A percentile compares a stretch with the other conserved stretches of the same genome.
Evolutionary conservation across 2,329 filamentous ascomycete genomes (phyloP).

Genomic region (Aspergillus sp.): DNA sequence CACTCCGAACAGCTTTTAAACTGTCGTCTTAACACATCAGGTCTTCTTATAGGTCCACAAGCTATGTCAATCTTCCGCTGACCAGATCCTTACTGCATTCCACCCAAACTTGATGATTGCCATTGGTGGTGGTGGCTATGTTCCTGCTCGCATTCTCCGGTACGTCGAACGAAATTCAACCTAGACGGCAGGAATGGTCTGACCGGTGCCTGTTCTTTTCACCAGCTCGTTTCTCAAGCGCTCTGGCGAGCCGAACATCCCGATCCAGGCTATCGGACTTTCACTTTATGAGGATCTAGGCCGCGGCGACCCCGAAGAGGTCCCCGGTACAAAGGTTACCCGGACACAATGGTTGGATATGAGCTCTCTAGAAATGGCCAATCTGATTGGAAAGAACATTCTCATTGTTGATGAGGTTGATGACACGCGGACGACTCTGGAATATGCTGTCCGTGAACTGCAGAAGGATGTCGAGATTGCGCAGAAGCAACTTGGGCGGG

Average conservation of each 20-base stretch:
- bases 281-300: slow-evolving; percentile 89
- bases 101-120: slow-evolving; percentile 96
- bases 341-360: slow-evolving; percentile 98
- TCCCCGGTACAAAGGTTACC: slow-evolving; percentile 87
- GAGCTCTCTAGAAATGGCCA: slow-evolving; percentile 79
- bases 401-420: slow-evolving; percentile 95
- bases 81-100: slow-evolving; percentile 78
- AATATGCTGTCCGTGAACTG: slow-evolving; percentile 89
- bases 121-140: slow-evolving; percentile 95
- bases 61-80: slow-evolving; percentile 84
- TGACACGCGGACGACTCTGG: slow-evolving; percentile 88
- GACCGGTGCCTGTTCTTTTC: neutral
- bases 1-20: neutral
- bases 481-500: slow-evolving; percentile 68
- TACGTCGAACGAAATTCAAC: slow-evolving; percentile 30
- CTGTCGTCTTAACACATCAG: slow-evolving; percentile 15
- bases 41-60: slow-evolving; percentile 77
- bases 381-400: slow-evolving; percentile 86
- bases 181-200: slow-evolving; percentile 1
- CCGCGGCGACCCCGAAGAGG: slow-evolving; percentile 65
- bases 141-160: slow-evolving; percentile 93
- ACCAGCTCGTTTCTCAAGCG: slow-evolving; percentile 84
- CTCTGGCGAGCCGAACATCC: slow-evolving; percentile 85
- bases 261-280: slow-evolving; percentile 97
- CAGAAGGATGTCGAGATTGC: slow-evolving; percentile 91